phyloP scores from a whole-genome alignment of 805 yeast species.

The Grigorovia humatica region DNA sequence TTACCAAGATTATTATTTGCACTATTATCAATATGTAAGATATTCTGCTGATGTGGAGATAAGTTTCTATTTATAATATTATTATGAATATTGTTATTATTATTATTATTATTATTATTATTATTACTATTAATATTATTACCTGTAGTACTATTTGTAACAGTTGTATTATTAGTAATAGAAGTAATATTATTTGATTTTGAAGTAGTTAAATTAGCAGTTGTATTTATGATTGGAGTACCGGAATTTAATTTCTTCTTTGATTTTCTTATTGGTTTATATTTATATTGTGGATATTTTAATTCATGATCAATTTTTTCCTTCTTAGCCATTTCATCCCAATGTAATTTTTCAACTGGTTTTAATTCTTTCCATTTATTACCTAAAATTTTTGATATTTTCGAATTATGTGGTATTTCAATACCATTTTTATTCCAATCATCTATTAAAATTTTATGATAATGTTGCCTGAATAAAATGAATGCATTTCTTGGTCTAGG shows the following conservation, averaged over 20 bases:
- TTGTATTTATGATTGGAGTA: background rate
- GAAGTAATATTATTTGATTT: too few species aligned
- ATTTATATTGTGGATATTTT: conserved; percentile 81
- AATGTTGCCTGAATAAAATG: conserved; percentile 74
- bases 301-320: conserved; percentile 75
- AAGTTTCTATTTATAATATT: too few species aligned
- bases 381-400: conserved; percentile 48
- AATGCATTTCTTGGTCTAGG: conserved; percentile 73
- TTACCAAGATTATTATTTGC: too few species aligned
- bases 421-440: conserved; percentile 13
- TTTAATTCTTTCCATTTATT: conserved; percentile 34
- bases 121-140: too few species aligned
- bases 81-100: too few species aligned
- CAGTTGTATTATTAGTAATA: background rate
- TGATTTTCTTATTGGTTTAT: conserved; percentile 41
- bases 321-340: conserved; percentile 74
- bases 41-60: background rate
- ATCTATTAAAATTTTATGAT: conserved; percentile 46
- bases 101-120: too few species aligned
- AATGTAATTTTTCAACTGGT: conserved; percentile 55
- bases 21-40: background rate
- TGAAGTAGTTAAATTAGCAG: too few species aligned
- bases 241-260: conserved; percentile 1
- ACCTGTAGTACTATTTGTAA: background rate
- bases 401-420: conserved; percentile 27